Evolutionary conservation across 768 basidiomycete species (phyloP).

Genomic region (Exidia glandulosa): DNA sequence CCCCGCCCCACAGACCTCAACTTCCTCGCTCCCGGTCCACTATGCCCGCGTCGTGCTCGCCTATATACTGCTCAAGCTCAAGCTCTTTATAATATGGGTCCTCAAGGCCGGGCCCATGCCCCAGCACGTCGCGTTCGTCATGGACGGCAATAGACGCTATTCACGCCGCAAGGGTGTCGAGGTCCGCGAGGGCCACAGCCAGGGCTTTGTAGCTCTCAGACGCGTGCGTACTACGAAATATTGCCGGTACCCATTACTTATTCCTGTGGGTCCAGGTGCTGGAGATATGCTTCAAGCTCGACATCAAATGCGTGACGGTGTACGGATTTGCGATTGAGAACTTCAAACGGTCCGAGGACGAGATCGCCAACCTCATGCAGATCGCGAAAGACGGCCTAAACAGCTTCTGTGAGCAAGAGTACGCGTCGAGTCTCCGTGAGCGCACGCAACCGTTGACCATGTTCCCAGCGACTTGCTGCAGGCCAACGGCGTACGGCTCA

Average conservation of each 20-base stretch:
- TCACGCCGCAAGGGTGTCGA: slow-evolving; percentile 38
- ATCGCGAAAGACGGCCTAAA: slow-evolving; percentile 66
- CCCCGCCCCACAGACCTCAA: too few relatives aligned
- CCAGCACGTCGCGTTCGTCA: slow-evolving; percentile 83
- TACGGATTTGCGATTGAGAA: slow-evolving; percentile 99
- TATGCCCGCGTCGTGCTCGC: background rate
- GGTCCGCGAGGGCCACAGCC: slow-evolving; percentile 70
- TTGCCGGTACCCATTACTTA: too few relatives aligned
- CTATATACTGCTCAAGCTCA: background rate
- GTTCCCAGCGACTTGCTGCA: slow-evolving; percentile 61
- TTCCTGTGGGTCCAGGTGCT: too few relatives aligned
- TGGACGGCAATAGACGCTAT: slow-evolving; percentile 40
- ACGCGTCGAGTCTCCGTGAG: slow-evolving; percentile 18
- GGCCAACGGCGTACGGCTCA: slow-evolving; percentile 71
- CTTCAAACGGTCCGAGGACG: slow-evolving; percentile 76
- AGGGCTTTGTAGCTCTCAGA: slow-evolving; percentile 72
- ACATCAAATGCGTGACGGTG: slow-evolving; percentile 76
- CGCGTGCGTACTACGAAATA: too few relatives aligned
- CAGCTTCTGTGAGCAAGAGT: slow-evolving; percentile 79
- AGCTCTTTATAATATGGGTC: background rate
- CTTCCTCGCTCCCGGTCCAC: background rate
- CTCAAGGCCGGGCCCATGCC: slow-evolving; percentile 67
- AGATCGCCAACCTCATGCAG: slow-evolving; percentile 83
- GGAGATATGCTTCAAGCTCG: slow-evolving; percentile 73
- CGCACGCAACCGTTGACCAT: background rate